Evolutionary conservation across 1,284 basidiomycete genomes (phyloP).

Genomic region (Entoloma clypeatum): DNA sequence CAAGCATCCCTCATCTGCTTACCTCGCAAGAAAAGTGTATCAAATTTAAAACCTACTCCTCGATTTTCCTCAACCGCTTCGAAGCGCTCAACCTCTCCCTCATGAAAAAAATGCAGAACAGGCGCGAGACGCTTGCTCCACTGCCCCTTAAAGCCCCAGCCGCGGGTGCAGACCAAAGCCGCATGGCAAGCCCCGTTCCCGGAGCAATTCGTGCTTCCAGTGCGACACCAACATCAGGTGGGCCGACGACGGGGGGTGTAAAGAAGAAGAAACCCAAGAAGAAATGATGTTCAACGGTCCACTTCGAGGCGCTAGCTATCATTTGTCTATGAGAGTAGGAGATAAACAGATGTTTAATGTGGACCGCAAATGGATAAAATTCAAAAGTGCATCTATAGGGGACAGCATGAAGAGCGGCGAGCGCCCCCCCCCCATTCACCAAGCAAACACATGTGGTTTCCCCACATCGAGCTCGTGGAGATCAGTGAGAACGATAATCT

Average conservation of each 20-base stretch:
- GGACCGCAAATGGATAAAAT: no score
- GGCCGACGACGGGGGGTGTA: slow-evolving; percentile 30
- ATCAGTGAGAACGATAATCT: no score
- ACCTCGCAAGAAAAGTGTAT: slow-evolving; percentile 66
- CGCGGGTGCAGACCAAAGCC: slow-evolving; percentile 20
- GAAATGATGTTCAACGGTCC: slow-evolving; percentile 28
- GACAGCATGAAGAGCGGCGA: no score
- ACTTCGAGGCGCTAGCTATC: not conserved
- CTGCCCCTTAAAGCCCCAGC: slow-evolving; percentile 18
- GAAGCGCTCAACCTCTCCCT: slow-evolving; percentile 83
- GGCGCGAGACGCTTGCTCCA: slow-evolving; percentile 22
- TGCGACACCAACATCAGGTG: slow-evolving; percentile 22
- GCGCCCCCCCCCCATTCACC: no score
- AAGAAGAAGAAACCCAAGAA: slow-evolving; percentile 46
- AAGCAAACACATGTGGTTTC: no score
- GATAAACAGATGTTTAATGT: no score
- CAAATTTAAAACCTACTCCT: slow-evolving; percentile 92
- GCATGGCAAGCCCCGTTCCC: slow-evolving; percentile 24
- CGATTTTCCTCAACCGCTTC: slow-evolving; percentile 92
- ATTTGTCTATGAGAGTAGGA: no score
- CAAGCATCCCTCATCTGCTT: not conserved
- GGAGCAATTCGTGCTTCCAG: slow-evolving; percentile 21
- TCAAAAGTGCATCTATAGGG: no score
- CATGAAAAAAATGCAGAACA: slow-evolving; percentile 80
- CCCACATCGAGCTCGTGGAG: no score